These are phyloP conservation scores for Aspergillus awamori DNA, from an alignment of 2,329 filamentous ascomycete species.

Conservation along the genomic window DNA sequence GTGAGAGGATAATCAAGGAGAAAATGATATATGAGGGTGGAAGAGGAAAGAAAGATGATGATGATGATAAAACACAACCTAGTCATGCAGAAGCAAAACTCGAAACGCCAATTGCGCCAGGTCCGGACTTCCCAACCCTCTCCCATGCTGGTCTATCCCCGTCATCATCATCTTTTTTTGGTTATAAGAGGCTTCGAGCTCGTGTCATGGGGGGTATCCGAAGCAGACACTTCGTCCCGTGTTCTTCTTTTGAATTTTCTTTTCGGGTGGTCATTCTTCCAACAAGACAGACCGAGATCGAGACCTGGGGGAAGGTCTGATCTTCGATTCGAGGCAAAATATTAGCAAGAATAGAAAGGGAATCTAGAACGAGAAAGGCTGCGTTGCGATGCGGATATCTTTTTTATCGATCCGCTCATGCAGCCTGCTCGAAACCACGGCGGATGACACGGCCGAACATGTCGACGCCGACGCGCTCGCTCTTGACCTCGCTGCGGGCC, in stretches of 20 bases:
- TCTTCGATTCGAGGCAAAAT: slow-evolving; percentile 15
- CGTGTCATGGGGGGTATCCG: slow-evolving; percentile 12
- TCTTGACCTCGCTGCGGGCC: slow-evolving; percentile 91
- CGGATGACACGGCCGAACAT: slow-evolving; percentile 68
- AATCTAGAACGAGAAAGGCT: slow-evolving; percentile 14
- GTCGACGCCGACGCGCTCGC: slow-evolving; percentile 76
- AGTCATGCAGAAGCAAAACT: slow-evolving; percentile 27
- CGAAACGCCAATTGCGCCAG: slow-evolving; percentile 33
- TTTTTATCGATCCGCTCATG: slow-evolving; percentile 44
- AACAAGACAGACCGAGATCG: slow-evolving; percentile 13
- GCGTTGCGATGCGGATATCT: neutral
- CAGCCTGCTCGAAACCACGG: slow-evolving; percentile 82
- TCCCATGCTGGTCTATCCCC: slow-evolving; percentile 22
- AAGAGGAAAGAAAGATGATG: slow-evolving; percentile 14
- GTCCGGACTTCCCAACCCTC: slow-evolving; percentile 27
- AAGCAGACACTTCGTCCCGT: slow-evolving; percentile 13
- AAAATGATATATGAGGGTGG: neutral
- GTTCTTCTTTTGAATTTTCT: slow-evolving; percentile 9
- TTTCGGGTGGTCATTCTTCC: neutral
- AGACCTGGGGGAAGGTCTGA: neutral
- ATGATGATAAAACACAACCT: slow-evolving; percentile 21
- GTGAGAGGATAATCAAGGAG: neutral
- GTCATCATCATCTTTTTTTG: slow-evolving; percentile 25
- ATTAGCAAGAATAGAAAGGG: slow-evolving; percentile 21
- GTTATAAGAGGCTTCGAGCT: slow-evolving; percentile 16